Base-by-base conservation (phyloP, 208 protist species). In the Trypanosoma avium region DNA sequence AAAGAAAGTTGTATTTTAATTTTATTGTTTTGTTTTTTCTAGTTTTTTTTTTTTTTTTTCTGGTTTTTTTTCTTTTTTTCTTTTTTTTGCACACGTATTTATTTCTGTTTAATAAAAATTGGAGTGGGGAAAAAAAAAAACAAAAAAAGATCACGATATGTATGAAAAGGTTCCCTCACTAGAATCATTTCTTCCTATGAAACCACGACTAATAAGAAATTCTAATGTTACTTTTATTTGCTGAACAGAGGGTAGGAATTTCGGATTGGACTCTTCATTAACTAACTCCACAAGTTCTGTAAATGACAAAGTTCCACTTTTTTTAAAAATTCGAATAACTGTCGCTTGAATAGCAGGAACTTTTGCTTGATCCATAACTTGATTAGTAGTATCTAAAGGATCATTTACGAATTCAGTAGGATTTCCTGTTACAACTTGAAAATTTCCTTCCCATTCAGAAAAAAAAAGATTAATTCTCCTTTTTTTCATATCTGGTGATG, bases 141-240 rank as follows among this genome's bases (percentile, higher is more conserved):
- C 7, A 58, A 64, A 60, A 38, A 66, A 19, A 73, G 4, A 24
- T 63, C 42, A 60, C 26, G 33, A 49, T 29, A 61, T 22, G 57
- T 78, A 90, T 27, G 75, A 73, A 46, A 78, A 68, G 56, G 73
- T 21, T 22, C 30, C 56, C 72, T 68, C 33, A 35, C 58, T 26
- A 0, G 58, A 29, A 24, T 62, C 72, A 38, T 82, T 78, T 35
- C 86, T 82, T 3, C 36, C 46, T 55, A 90, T 42, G 33, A 81
- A 70, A 0, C 70, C 76, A 30, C 86, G 74, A 55, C 81, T 71
- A 42, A 87, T 81, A 17, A 92, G 77, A 50, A 77, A 79, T 46
- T 92, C 86, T 36, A 92, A 61, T 0, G 65, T 58, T 0, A 48
- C 53, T 67, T 92, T 92, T 61, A 92, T 42, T 35, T 85, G 72